Evolutionary conservation across 805 yeast genomes (phyloP), one percentile per base, ranked within the genome.

Genomic region (Ogataea henricii): DNA sequence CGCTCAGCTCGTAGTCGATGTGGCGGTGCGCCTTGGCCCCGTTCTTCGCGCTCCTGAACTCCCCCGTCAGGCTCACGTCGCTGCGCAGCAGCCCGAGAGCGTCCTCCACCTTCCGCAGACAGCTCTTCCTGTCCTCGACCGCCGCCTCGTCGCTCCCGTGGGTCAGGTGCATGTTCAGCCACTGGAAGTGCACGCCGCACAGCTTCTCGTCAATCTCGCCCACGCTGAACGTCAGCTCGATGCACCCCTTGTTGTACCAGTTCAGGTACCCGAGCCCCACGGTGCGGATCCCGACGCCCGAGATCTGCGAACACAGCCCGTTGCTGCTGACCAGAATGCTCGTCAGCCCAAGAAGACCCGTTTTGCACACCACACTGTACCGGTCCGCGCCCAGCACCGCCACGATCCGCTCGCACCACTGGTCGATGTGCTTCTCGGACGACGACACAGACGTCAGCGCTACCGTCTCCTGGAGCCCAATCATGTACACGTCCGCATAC

Each of bases 201-300:
- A 66, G 47, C 29, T 60, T 60, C 40, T 72, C 60, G 25, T 64
- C 63, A 32, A 72, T 67, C 8, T 57, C 62, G 3, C 79, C 80
- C 20, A 78, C 50, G 9, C 52, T 62, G 51, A 82, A 71, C 21
- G 66, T 64, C 18, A 79, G 64, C 14, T 73, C 62, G 12, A 79
- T 77, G 3, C 83, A 82, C 2, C 87, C 87, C 56, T 81, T 81
- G 62, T 81, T 81, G 14, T 84, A 85, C 79, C 83, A 81, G 20
- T 80, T 74, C 43, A 81, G 58, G 33, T 80, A 71, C 0, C 86
- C 86, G 0, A 85, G 74, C 0, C 86, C 85, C 6, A 82, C 67
- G 0, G 82, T 70, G 2, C 69, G 63, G 4, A 69, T 66, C 16
- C 63, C 61, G 5, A 79, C 46, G 16, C 66, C 54, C 1, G 72